Percentiles rank a stretch among this genome's conserved stretches.
Conservation (phyloP, 176 grass and related monocot species). For the Typha latifolia region DNA sequence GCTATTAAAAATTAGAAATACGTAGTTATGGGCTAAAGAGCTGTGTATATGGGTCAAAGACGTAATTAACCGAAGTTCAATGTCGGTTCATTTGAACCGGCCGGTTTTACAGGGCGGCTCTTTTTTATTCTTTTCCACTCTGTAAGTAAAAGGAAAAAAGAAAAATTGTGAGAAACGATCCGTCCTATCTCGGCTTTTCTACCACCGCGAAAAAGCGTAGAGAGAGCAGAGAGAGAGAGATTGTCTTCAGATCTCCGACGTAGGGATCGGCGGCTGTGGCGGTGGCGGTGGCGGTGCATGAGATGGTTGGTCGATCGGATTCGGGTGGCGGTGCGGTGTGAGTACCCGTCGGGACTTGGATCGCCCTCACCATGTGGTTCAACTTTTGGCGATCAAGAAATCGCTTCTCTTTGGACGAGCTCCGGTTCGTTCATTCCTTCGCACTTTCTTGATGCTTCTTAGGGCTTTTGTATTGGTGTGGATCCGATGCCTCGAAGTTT, state of each 20-base stretch:
- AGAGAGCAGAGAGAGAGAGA: neutral
- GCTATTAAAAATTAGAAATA: no score
- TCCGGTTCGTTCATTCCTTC: slow-evolving; percentile 43
- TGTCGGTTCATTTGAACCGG: no score
- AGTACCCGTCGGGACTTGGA: neutral
- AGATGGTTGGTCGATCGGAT: neutral
- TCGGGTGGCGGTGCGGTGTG: neutral
- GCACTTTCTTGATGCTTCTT: slow-evolving; percentile 7
- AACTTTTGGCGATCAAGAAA: slow-evolving; percentile 76
- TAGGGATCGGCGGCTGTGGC: neutral
- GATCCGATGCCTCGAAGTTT: neutral
- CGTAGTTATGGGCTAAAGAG: no score
- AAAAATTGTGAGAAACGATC: no score
- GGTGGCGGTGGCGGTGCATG: neutral
- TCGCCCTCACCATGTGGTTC: slow-evolving; percentile 63
- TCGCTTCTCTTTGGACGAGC: slow-evolving; percentile 90
- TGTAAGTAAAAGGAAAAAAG: no score
- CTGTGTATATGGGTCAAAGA: no score
- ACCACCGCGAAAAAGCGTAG: no score
- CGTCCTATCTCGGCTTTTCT: no score
- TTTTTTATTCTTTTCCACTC: no score
- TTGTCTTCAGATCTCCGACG: neutral
- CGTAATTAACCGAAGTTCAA: no score
- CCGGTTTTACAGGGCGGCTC: no score
- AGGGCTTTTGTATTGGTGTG: slow-evolving; percentile 16